Percentiles rank a stretch among this genome's conserved stretches.
phyloP scores from a whole-genome alignment of 176 grass and related monocot species.

The Rhipidocladum racemiflorum region DNA sequence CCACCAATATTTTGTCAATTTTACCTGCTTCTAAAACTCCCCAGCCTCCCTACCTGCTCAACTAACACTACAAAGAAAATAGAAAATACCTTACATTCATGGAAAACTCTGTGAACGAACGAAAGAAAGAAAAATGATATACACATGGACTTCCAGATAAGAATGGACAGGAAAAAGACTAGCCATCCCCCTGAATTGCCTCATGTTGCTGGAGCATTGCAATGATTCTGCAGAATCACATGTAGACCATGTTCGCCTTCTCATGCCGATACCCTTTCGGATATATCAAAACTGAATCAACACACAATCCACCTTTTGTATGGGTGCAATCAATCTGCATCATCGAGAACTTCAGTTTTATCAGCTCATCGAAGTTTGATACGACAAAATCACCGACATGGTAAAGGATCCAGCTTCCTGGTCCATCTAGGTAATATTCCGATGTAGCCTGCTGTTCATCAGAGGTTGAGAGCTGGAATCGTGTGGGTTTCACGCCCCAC shows the following conservation, averaged over 20 bases:
- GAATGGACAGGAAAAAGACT: constrained; percentile 45
- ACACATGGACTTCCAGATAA: constrained; percentile 43
- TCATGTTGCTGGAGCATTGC: not conserved
- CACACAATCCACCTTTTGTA: constrained; percentile 82
- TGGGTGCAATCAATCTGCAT: constrained; percentile 96
- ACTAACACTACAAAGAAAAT: constrained; percentile 46
- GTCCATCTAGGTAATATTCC: constrained; percentile 58
- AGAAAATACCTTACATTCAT: constrained; percentile 33
- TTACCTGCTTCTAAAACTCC: constrained; percentile 22
- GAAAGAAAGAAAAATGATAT: constrained; percentile 18
- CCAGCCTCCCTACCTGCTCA: constrained; percentile 22
- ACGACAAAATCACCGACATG: constrained; percentile 76
- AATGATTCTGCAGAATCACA: constrained; percentile 30
- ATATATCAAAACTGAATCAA: constrained; percentile 71
- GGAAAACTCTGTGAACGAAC: constrained; percentile 47
- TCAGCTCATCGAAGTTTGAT: constrained; percentile 44
- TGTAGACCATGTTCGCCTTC: constrained; percentile 38
- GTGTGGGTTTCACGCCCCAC: constrained; percentile 82
- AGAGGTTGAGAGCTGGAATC: constrained; percentile 73
- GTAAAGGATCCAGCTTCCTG: constrained; percentile 82
- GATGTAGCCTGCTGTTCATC: constrained; percentile 68
- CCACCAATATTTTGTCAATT: constrained; percentile 2
- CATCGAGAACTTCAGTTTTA: constrained; percentile 90
- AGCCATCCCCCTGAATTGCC: constrained; percentile 31
- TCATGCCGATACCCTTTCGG: constrained; percentile 61